phyloP scores from a whole-genome alignment of 2,329 filamentous ascomycete genomes.

The Cercospora zeae-maydis region DNA sequence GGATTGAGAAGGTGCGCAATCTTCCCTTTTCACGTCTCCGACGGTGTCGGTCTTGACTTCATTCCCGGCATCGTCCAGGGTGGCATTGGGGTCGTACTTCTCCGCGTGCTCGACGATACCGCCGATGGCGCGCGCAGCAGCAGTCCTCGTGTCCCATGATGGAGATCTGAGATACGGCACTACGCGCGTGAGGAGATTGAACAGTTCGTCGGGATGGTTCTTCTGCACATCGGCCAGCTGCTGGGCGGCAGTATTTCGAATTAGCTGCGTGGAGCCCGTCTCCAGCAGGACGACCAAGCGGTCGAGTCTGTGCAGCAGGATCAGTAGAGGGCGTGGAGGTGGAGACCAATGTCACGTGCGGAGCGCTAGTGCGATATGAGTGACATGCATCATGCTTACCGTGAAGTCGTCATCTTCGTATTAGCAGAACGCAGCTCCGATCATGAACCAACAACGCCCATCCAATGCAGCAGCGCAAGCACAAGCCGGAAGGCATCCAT shows the following conservation, averaged over 20 bases:
- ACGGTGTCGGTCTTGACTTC: conserved; percentile 38
- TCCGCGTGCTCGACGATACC: conserved; percentile 90
- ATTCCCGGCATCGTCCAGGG: conserved; percentile 32
- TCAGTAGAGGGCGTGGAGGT: conserved; percentile 2
- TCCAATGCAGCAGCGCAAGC: conserved; percentile 2
- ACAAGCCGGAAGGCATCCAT: conserved; percentile 2
- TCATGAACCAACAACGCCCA: neutral
- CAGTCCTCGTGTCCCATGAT: conserved; percentile 94
- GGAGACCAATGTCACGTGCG: conserved; percentile 6
- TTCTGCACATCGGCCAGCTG: conserved; percentile 98
- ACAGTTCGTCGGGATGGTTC: conserved; percentile 93
- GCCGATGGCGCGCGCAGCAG: conserved; percentile 88
- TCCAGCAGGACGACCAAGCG: conserved; percentile 73
- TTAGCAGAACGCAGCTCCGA: conserved; percentile 1
- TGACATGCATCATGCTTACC: conserved; percentile 13
- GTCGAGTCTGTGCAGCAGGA: conserved; percentile 36
- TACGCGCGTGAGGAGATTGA: conserved; percentile 88
- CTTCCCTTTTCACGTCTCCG: conserved; percentile 57
- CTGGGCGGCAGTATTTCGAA: conserved; percentile 93
- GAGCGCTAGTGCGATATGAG: conserved; percentile 4
- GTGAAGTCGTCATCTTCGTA: conserved; percentile 10
- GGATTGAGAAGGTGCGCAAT: conserved; percentile 24
- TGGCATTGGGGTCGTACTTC: conserved; percentile 71
- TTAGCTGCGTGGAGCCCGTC: conserved; percentile 92
- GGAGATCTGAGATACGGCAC: conserved; percentile 94